phyloP scores from a whole-genome alignment of 495 filamentous ascomycete species.

The Aspergillus ellipticus region DNA sequence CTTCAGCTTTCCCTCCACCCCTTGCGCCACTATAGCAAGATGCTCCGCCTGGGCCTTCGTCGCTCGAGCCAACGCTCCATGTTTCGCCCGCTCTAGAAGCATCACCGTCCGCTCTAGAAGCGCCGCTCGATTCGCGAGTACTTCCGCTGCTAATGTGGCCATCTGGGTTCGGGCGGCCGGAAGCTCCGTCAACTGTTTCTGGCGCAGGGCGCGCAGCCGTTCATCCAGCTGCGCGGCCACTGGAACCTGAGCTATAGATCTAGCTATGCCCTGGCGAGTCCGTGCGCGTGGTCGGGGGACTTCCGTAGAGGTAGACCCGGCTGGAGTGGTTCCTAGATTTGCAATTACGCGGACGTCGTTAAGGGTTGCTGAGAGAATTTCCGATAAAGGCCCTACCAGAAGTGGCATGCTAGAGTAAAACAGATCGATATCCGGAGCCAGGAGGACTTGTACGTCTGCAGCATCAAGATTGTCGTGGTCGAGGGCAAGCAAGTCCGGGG shows the following conservation, averaged over 20 bases:
- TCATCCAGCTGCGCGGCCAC: conserved; percentile 27
- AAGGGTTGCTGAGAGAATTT: conserved; percentile 21
- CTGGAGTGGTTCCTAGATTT: conserved; percentile 12
- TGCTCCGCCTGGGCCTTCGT: conserved; percentile 53
- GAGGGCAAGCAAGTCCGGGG: conserved; percentile 21
- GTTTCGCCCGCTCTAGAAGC: conserved; percentile 56
- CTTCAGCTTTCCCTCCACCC: conserved; percentile 50
- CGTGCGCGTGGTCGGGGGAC: conserved; percentile 23
- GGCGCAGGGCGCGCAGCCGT: conserved; percentile 26
- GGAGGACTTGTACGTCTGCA: conserved; percentile 29
- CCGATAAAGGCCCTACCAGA: conserved; percentile 26
- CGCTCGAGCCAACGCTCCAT: conserved; percentile 59
- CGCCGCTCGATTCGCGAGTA: conserved; percentile 29
- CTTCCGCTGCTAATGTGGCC: conserved; percentile 35
- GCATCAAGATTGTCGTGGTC: conserved; percentile 14
- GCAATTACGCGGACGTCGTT: conserved; percentile 29
- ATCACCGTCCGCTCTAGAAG: conserved; percentile 40
- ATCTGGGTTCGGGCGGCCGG: conserved; percentile 32
- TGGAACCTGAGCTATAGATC: conserved; percentile 16
- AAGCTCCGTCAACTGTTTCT: conserved; percentile 29
- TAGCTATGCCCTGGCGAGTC: conserved; percentile 25
- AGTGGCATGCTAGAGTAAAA: conserved; percentile 35
- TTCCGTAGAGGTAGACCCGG: conserved; percentile 3
- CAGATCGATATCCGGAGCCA: conserved; percentile 33
- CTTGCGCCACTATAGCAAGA: conserved; percentile 56